These are phyloP conservation scores for Acmispon strigosus DNA, from an alignment of 306 rosid genomes.

Conservation along the genomic window DNA sequence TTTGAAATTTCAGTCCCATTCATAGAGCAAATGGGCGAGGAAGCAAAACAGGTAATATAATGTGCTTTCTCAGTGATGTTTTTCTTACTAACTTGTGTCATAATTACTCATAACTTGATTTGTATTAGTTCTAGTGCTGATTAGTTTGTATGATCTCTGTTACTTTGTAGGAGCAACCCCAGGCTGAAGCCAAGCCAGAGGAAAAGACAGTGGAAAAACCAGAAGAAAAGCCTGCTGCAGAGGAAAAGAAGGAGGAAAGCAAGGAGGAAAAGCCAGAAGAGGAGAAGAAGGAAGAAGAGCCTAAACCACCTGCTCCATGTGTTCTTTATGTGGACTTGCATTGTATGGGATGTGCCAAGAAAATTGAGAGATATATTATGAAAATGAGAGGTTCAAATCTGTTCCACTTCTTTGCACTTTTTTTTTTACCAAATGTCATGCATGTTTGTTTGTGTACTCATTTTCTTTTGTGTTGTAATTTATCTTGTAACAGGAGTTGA, in stretches of 20 bases:
- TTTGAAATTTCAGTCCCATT: constrained; percentile 12
- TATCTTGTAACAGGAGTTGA: constrained; percentile 61
- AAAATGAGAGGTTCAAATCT: constrained; percentile 61
- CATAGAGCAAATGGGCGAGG: constrained; percentile 59
- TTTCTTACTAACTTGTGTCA: background rate
- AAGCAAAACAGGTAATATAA: constrained; percentile 51
- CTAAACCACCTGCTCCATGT: constrained; percentile 66
- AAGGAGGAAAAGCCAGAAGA: constrained; percentile 33
- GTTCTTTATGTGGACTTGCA: constrained; percentile 81
- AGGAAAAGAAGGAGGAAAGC: constrained; percentile 25
- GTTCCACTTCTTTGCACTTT: background rate
- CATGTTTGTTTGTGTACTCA: background rate
- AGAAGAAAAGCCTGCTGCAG: constrained; percentile 36
- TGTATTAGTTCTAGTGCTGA: background rate
- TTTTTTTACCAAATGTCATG: constrained; percentile 6
- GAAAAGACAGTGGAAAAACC: constrained; percentile 31
- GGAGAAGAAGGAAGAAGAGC: constrained; percentile 59
- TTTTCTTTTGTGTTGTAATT: background rate
- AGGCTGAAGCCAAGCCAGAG: constrained; percentile 40
- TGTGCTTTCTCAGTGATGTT: too few species aligned
- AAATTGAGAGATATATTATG: constrained; percentile 70
- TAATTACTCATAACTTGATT: background rate
- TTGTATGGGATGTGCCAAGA: constrained; percentile 92
- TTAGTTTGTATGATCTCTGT: background rate
- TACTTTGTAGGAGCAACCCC: constrained; percentile 30